A percentile compares a stretch with the other conserved stretches of the same genome.
Evolutionary conservation across 257 asterid species (phyloP).

Genomic region (Solanum peruvianum): DNA sequence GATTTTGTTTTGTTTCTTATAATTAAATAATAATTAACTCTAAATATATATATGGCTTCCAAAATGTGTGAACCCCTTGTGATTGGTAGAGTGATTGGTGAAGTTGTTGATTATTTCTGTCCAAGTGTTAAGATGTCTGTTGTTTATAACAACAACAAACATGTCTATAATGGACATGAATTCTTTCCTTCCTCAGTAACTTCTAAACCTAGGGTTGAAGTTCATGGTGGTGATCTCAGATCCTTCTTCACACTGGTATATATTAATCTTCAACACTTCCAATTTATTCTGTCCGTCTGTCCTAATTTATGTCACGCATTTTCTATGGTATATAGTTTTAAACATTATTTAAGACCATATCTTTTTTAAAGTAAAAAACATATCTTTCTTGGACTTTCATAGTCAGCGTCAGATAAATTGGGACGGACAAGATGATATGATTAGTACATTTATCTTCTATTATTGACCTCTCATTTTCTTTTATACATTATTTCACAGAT

Average conservation of each 20-base stretch:
- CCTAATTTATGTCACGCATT: not conserved
- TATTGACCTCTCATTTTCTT: not conserved
- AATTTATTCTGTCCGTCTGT: not conserved
- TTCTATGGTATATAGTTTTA: not conserved
- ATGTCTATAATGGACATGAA: slow-evolving; percentile 77
- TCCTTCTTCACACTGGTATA: slow-evolving; percentile 64
- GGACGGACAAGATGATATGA: not conserved
- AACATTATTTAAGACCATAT: not conserved
- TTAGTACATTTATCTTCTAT: not conserved
- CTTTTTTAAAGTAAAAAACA: no score
- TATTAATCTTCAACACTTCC: not conserved
- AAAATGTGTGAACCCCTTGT: slow-evolving; percentile 47
- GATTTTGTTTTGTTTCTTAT: not conserved
- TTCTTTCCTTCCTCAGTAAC: slow-evolving; percentile 53
- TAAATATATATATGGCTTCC: not conserved
- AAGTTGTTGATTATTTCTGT: slow-evolving; percentile 52
- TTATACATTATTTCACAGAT: slow-evolving; percentile 5
- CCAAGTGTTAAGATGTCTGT: slow-evolving; percentile 49
- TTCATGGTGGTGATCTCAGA: slow-evolving; percentile 72
- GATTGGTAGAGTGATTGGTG: slow-evolving; percentile 72
- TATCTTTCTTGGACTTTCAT: not conserved
- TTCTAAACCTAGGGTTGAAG: slow-evolving; percentile 60
- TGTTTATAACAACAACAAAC: slow-evolving; percentile 46
- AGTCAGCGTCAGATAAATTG: not conserved
- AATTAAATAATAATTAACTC: not conserved